These are phyloP conservation scores for Durio zibethinus DNA, from an alignment of 345 rosid species.

Conservation along the genomic window DNA sequence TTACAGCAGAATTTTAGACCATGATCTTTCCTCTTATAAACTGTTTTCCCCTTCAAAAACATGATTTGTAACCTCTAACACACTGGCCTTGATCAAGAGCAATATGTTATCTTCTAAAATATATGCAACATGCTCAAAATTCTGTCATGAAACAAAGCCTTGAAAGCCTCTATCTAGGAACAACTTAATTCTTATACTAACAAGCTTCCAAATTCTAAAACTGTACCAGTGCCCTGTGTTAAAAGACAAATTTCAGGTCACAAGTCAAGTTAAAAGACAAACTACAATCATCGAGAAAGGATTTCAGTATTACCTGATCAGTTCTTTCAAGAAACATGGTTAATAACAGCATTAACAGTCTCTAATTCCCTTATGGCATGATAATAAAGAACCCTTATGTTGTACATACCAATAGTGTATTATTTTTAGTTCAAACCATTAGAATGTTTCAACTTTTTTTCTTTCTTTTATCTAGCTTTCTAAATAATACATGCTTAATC, in stretches of 20 bases:
- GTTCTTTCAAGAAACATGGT: background rate
- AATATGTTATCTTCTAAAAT: background rate
- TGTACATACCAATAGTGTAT: background rate
- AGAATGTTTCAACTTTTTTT: background rate
- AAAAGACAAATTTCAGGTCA: background rate
- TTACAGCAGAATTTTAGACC: background rate
- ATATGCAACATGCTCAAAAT: background rate
- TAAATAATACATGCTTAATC: background rate
- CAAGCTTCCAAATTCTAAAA: background rate
- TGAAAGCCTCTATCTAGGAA: too few relatives aligned
- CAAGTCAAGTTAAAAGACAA: too few relatives aligned
- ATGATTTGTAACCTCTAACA: background rate
- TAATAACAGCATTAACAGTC: background rate
- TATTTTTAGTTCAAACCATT: background rate
- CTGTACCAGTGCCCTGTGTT: background rate
- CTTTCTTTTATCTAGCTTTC: background rate
- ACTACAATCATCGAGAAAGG: too few relatives aligned
- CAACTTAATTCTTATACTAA: background rate
- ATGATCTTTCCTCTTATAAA: background rate
- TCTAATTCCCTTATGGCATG: background rate
- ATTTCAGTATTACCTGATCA: too few relatives aligned
- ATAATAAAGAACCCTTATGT: too few relatives aligned
- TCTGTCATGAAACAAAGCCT: background rate
- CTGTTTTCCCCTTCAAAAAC: background rate
- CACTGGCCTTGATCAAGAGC: background rate